Percentiles rank a stretch among this genome's conserved stretches.
Conservation (phyloP, 2,329 filamentous ascomycete genomes). For the Colletotrichum falcatum region DNA sequence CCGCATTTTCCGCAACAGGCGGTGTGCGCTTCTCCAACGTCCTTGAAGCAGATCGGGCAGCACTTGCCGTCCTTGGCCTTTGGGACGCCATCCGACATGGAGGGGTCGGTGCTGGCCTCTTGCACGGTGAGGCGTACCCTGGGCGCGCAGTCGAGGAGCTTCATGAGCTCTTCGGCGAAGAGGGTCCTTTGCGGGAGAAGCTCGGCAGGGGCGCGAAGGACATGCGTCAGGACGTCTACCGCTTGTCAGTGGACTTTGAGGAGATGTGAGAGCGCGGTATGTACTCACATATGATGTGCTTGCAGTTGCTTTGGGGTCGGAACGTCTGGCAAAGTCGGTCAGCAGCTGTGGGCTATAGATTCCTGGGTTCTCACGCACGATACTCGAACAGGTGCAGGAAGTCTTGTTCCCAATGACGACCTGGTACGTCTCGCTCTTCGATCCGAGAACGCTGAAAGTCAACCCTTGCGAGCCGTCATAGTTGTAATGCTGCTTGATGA, state of each 20-base stretch:
- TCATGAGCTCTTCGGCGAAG: slow-evolving; percentile 11
- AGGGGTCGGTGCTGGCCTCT: slow-evolving; percentile 19
- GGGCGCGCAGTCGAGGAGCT: slow-evolving; percentile 19
- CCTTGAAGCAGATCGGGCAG: slow-evolving; percentile 35
- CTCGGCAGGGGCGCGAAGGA: slow-evolving; percentile 27
- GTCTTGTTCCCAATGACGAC: slow-evolving; percentile 11
- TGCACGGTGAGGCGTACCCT: slow-evolving; percentile 25
- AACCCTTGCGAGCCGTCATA: not conserved
- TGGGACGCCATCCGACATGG: slow-evolving; percentile 30
- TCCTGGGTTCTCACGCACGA: slow-evolving; percentile 2
- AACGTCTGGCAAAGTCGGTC: slow-evolving; percentile 17
- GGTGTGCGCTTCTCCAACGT: slow-evolving; percentile 1
- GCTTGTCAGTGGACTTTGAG: not conserved
- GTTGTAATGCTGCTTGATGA: slow-evolving; percentile 20
- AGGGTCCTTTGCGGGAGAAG: slow-evolving; percentile 29
- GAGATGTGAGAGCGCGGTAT: not conserved
- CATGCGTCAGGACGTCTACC: slow-evolving; percentile 34
- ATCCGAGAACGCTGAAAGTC: slow-evolving; percentile 5
- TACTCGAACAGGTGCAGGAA: slow-evolving; percentile 24
- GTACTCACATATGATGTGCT: slow-evolving; percentile 39
- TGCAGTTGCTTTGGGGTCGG: slow-evolving; percentile 29
- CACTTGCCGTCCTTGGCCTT: slow-evolving; percentile 23
- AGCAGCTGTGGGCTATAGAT: not conserved
- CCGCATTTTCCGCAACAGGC: slow-evolving; percentile 34
- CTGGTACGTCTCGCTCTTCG: slow-evolving; percentile 4